Evolutionary conservation across 768 basidiomycete genomes (phyloP), one percentile per base, ranked within the genome.

Genomic region (Lactarius pseudohatsudake): DNA sequence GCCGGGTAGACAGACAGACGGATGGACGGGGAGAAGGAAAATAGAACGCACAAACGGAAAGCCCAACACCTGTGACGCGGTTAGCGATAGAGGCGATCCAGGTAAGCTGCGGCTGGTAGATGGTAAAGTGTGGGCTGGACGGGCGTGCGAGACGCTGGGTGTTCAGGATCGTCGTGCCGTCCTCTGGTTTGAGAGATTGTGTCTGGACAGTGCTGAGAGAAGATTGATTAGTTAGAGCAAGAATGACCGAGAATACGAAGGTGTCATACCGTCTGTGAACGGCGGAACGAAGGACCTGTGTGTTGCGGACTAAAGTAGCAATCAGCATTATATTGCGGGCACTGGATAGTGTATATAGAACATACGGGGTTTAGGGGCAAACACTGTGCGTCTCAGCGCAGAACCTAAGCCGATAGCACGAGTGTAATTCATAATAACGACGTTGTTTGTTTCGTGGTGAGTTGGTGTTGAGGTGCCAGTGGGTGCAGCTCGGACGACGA

Each of bases 71-170:
- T 13, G 94, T 91, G n/a, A 84, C 76, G 76, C 97, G 91, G 79
- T 98, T 89, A 47, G 84, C 86, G 72, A 96, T 94, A 20, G 94
- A 97, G 5, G 79, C 83, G 62, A 92, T 16, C 92, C 93, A 96
- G 41, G 96, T 98, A 57, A 98, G 77, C 78, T 98, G 93, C 2
- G 90, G 91, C 74, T 96, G 90, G 80, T 99, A 99, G 78, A 99
- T 98, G 64, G 94, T 94, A 75, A 94, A 91, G 77, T 98, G 96
- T 10, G 97, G 97, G 73, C 90, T 92, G 68, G 84, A 91, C 20
- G 97, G 96, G n/a, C 97, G 90, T 58, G 81, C 81, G 59, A 92
- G 79, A 70, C 97, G 91, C 77, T 98, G 96, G 71, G 84, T 77
- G 82, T 98, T 96, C 72, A 98, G 81, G 69, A 94, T 90, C 4